Conservation (phyloP, 106 monocot genomes). For the Allium fistulosum region DNA sequence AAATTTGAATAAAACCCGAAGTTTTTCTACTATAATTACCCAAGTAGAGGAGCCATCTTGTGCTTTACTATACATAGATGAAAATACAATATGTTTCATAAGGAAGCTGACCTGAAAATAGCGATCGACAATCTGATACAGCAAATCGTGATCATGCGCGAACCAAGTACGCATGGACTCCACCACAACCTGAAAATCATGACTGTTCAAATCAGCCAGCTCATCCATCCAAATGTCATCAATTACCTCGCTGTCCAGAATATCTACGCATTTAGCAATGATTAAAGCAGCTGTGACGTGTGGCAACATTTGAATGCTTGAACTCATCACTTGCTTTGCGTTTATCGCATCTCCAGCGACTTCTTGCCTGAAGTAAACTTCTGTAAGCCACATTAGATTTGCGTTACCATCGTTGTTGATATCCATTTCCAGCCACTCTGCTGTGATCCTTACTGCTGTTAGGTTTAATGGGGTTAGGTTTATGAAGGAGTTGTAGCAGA, state of each 20-base stretch:
- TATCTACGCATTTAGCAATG: constrained; percentile 62
- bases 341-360: constrained; percentile 34
- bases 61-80: too few relatives aligned
- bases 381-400: constrained; percentile 28
- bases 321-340: constrained; percentile 37
- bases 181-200: constrained; percentile 41
- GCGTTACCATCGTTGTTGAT: constrained; percentile 13
- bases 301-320: constrained; percentile 33
- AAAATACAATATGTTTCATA: too few relatives aligned
- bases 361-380: constrained; percentile 58
- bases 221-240: constrained; percentile 45
- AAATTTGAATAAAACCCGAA: too few relatives aligned
- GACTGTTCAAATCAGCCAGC: constrained; percentile 17
- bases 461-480: constrained; percentile 53
- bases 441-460: constrained; percentile 36
- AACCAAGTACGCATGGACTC: constrained; percentile 47
- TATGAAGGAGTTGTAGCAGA: constrained; percentile 58
- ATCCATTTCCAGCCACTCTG: constrained; percentile 65
- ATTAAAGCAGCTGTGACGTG: constrained; percentile 23
- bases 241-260: constrained; percentile 20
- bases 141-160: constrained; percentile 48
- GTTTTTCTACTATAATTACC: too few relatives aligned
- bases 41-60: too few relatives aligned
- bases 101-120: constrained; percentile 50
- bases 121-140: constrained; percentile 56